phyloP scores from a whole-genome alignment of 2,329 filamentous ascomycete species.

The Colletotrichum incanum region DNA sequence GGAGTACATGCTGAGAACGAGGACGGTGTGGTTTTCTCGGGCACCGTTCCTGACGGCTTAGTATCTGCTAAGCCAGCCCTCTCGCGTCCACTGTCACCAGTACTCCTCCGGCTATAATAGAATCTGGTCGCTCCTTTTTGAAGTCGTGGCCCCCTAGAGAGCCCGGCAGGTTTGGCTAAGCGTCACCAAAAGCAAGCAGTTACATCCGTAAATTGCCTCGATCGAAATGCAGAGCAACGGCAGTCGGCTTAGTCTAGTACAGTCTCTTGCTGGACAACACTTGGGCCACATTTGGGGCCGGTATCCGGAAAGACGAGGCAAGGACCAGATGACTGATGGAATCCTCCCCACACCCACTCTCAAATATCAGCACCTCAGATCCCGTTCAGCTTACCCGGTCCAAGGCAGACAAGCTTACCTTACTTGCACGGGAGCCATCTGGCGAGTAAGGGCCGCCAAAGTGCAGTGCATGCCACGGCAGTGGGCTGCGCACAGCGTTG shows the following conservation, averaged over 20 bases:
- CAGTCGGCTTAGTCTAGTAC: neutral
- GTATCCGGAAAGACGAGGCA: constrained; percentile 1
- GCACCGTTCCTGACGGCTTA: constrained; percentile 10
- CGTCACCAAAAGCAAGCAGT: neutral
- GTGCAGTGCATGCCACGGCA: neutral
- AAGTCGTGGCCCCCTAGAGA: neutral
- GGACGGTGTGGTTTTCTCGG: neutral
- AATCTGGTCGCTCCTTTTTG: neutral
- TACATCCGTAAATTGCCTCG: neutral
- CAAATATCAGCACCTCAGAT: neutral
- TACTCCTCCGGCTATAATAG: constrained; percentile 11
- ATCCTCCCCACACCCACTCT: neutral
- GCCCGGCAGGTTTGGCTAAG: neutral
- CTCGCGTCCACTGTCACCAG: neutral
- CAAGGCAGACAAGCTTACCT: constrained; percentile 2
- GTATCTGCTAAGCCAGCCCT: neutral
- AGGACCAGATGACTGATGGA: neutral
- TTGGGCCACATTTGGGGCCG: constrained; percentile 7
- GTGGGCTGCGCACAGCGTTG: neutral
- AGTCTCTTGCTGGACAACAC: neutral
- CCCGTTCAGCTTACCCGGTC: neutral
- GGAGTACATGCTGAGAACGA: constrained; percentile 2
- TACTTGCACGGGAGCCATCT: neutral
- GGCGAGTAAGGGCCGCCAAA: neutral
- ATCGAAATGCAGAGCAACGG: neutral